Base-by-base conservation (phyloP, 2,329 filamentous ascomycete genomes). In the Fusarium torulosum region DNA sequence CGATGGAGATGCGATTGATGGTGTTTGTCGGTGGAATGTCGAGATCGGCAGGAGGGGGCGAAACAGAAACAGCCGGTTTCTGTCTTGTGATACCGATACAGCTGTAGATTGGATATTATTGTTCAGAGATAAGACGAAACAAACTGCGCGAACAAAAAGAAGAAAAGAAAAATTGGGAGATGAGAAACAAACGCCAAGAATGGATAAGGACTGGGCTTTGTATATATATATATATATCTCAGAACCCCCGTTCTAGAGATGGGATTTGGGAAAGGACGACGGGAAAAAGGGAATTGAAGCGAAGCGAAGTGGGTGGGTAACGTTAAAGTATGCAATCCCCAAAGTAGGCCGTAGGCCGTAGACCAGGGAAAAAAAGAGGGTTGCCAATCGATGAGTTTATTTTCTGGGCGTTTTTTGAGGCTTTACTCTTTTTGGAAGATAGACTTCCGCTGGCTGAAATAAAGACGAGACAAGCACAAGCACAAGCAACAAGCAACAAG, bases 151-250 rank as follows among this genome's bases (percentile, higher is more conserved):
- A 29, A 33, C 38, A 47, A 58, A 37, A 42, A 29, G 17, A 51
- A 25, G 25, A 53, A 20, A 14, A n/a, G 40, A 49, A 31, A 27
- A 40, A 50, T 19, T 40, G 25, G 35, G 43, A 59, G 38, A 42
- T 46, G 56, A 65, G 53, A 67, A 60, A 62, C 52, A 60, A 57
- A 69, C 29, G 65, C 65, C 65, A 67, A 66, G 63, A 37, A 58
- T 27, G 35, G 53, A 51, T 44, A 31, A 44, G 50, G 40, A 41
- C n/a, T 57, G 61, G 21, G 31, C 47, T 29, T 42, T 40, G 55
- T 51, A 63, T 40, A 21, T 59, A 61, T 57, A 58, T 55, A 66
- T 58, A 61, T 57, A 58, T 55, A 66, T 58, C 59, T 52, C 47
- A 42, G 27, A 33, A 31, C 51, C 47, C 33, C 50, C 10, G 25